Base-by-base conservation (phyloP, 179 eudicot species). In the Camellia oleifera region DNA sequence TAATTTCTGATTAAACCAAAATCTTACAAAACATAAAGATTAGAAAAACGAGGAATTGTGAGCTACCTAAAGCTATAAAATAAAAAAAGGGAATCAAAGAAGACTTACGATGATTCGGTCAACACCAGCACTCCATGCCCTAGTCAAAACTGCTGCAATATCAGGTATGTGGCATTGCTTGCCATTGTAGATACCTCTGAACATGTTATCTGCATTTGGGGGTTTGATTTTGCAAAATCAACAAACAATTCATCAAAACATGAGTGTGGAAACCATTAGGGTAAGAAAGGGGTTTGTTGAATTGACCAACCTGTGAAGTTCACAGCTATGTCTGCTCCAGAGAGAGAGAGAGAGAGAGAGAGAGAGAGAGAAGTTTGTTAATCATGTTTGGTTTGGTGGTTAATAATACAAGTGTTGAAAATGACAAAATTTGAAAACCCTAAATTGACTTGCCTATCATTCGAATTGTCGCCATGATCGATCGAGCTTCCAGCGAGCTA, bases 111-210 rank as follows among this genome's bases (percentile, higher is more conserved):
- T 94, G 61, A 97, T 93, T 81, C 97, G 90, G 79, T 97, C 97
- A 69, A 94, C 91, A 0, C 98, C 99, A 45, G 98, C 91, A 75
- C 81, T 86, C 99, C 99, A 97, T 71, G 99, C 99, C 86, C 99
- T 91, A 64, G 78, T 80, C 72, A 97, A 84, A 75, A 97, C 98
- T 2, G 91, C 77, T 63, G 90, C 86, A 81, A 97, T 93, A 80
- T 97, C 99, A 32, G 95, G 81, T 58, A 83, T 83, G 85, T 97
- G 99, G 77, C 88, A 89, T 72, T 92, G 91, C 83, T 94, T 97
- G 69, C 99, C 98, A 85, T 97, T 82, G 87, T 94, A 96, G 23
- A 96, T 79, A 40, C 99, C 98, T 86, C 91, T 90, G 86, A 96
- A 96, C 99, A 94, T 96, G 60, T 89, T 83, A 92, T 96, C 98